phyloP scores from a whole-genome alignment of 306 rosid genomes.

The Sesbania bispinosa region DNA sequence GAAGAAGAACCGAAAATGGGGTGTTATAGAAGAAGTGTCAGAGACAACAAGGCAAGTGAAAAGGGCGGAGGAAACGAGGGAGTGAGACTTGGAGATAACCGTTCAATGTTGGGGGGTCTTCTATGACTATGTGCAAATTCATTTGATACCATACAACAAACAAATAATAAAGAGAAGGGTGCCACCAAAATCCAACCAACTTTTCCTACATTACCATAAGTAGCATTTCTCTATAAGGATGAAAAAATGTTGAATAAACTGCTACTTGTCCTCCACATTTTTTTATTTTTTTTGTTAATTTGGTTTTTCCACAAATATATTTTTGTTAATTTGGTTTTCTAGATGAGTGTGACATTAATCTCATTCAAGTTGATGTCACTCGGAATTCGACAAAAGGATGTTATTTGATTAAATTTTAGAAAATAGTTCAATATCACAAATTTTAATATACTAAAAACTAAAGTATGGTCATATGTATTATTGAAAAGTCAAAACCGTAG shows the following conservation, averaged over 20 bases:
- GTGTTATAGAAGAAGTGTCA: not conserved
- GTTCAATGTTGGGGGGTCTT: constrained; percentile 26
- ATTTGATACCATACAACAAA: not conserved
- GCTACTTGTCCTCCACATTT: not conserved
- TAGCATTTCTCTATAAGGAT: not conserved
- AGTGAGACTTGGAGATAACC: constrained; percentile 54
- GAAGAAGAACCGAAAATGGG: not conserved
- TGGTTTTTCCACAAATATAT: not conserved
- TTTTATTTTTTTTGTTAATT: too few relatives aligned
- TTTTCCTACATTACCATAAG: constrained; percentile 10
- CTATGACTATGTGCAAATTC: constrained; percentile 3
- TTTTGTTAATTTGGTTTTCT: not conserved
- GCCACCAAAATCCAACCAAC: constrained; percentile 43
- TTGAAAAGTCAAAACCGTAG: not conserved
- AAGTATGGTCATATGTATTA: not conserved
- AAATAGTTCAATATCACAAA: not conserved
- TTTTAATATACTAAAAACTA: not conserved
- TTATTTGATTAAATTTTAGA: not conserved
- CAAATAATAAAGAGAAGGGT: not conserved
- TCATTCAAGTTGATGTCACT: not conserved
- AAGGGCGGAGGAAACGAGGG: constrained; percentile 74
- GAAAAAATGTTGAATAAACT: not conserved
- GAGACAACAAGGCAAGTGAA: not conserved
- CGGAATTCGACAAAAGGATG: not conserved
- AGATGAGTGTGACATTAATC: not conserved